A percentile compares a stretch with the other conserved stretches of the same genome.
These are phyloP conservation scores for Fusarium goolgardi DNA, from an alignment of 2,329 filamentous ascomycete genomes.

Conservation along the genomic window DNA sequence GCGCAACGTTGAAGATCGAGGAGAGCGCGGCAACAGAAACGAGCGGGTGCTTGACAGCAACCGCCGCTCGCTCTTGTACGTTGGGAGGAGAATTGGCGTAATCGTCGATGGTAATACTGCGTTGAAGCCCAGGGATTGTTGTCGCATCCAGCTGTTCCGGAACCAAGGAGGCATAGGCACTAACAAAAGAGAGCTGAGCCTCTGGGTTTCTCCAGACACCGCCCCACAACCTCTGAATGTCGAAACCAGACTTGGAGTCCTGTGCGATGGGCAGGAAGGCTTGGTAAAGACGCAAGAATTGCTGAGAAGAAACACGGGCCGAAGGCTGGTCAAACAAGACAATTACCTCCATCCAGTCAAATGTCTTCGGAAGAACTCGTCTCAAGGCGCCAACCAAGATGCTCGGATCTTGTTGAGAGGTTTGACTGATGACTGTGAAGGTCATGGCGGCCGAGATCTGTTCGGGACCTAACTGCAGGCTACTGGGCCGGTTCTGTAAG, in stretches of 20 bases:
- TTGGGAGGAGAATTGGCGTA: conserved; percentile 63
- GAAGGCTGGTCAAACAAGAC: conserved; percentile 83
- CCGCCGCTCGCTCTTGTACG: conserved; percentile 64
- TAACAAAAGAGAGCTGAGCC: conserved; percentile 93
- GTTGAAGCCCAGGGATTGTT: conserved; percentile 83
- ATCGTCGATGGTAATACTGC: conserved; percentile 75
- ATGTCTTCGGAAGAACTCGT: conserved; percentile 70
- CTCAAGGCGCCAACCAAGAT: conserved; percentile 72
- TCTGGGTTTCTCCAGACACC: conserved; percentile 88
- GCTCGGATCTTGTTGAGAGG: conserved; percentile 63
- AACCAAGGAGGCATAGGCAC: conserved; percentile 82
- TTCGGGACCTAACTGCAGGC: conserved; percentile 77
- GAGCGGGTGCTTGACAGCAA: conserved; percentile 84
- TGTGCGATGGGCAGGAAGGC: conserved; percentile 79
- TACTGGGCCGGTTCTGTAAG: conserved; percentile 64
- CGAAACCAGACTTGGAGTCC: conserved; percentile 65
- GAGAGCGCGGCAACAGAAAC: conserved; percentile 88
- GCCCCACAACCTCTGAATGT: conserved; percentile 91
- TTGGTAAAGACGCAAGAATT: conserved; percentile 85
- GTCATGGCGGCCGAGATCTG: conserved; percentile 85
- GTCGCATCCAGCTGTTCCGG: conserved; percentile 83
- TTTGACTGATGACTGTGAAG: conserved; percentile 70
- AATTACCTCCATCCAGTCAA: conserved; percentile 79
- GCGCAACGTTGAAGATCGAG: conserved; percentile 72
- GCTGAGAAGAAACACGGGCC: conserved; percentile 78